Evolutionary conservation across 2,329 filamentous ascomycete genomes (phyloP).

Genomic region (Fusarium nelsonii): DNA sequence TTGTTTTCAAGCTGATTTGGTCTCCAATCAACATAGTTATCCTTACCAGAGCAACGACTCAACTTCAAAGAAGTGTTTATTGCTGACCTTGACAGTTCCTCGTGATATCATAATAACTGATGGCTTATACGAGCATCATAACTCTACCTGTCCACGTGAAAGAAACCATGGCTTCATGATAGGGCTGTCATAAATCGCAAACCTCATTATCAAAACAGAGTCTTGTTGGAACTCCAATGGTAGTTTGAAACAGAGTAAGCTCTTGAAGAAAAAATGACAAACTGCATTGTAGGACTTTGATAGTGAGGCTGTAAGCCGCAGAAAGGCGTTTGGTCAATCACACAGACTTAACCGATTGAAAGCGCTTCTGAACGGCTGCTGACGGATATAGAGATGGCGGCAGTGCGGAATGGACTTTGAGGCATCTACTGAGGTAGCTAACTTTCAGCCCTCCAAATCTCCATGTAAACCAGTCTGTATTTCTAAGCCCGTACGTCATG

Average conservation of each 20-base stretch:
- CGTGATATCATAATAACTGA: neutral
- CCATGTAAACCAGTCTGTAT: neutral
- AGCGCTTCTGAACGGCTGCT: slow-evolving; percentile 44
- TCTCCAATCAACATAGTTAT: neutral
- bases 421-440: slow-evolving; percentile 7
- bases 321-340: slow-evolving; percentile 19
- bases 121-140: neutral
- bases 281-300: slow-evolving; percentile 27
- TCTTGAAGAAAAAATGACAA: slow-evolving; percentile 11
- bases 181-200: slow-evolving; percentile 17
- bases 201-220: neutral
- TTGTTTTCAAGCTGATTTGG: slow-evolving; percentile 2
- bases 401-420: slow-evolving; percentile 9
- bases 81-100: neutral
- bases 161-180: slow-evolving; percentile 9
- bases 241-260: slow-evolving; percentile 1
- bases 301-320: slow-evolving; percentile 27
- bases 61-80: neutral
- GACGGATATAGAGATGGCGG: slow-evolving; percentile 29
- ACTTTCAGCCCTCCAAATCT: neutral
- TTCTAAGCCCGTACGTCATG: slow-evolving; percentile 32
- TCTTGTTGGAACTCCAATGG: neutral
- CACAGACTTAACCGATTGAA: neutral
- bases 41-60: neutral
- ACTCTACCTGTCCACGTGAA: neutral